These are phyloP conservation scores for Naematelia aurantialba DNA, from an alignment of 768 basidiomycete species.

Conservation along the genomic window DNA sequence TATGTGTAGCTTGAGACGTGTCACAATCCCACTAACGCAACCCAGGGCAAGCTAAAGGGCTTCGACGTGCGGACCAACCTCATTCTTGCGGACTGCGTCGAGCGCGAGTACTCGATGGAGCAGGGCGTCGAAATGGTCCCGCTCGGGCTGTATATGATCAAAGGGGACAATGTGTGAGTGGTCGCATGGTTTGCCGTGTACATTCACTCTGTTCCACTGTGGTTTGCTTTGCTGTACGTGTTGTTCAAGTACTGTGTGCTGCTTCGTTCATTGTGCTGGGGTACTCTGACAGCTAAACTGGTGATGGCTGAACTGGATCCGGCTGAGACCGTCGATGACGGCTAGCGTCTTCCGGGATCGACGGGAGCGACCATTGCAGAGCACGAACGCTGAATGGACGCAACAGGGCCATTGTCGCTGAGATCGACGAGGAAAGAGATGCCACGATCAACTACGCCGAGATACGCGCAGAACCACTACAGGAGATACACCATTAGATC, in stretches of 20 bases:
- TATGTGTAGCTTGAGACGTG: not conserved
- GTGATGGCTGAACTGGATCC: not conserved
- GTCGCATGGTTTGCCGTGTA: not conserved
- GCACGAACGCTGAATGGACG: not conserved
- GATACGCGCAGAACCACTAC: slow-evolving; percentile 80
- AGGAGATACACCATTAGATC: slow-evolving; percentile 43
- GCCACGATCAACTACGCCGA: slow-evolving; percentile 73
- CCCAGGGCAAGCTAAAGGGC: slow-evolving; percentile 81
- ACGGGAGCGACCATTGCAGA: not conserved
- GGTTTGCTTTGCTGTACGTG: not conserved
- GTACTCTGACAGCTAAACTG: not conserved
- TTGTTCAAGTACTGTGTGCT: no score
- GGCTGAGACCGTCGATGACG: not conserved
- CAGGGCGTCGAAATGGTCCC: slow-evolving; percentile 92
- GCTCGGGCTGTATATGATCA: slow-evolving; percentile 91
- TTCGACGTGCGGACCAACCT: slow-evolving; percentile 95
- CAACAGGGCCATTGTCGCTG: slow-evolving; percentile 52
- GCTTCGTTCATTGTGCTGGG: not conserved
- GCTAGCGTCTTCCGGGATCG: not conserved
- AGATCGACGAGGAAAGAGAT: slow-evolving; percentile 65
- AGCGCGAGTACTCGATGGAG: slow-evolving; percentile 85
- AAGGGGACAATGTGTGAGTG: slow-evolving; percentile 95
- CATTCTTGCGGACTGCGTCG: slow-evolving; percentile 87
- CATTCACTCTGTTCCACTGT: not conserved
- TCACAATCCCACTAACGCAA: not conserved